Percentiles rank a stretch among this genome's conserved stretches.
Conservation (phyloP, 306 rosid species). For the Medicago lupulina region DNA sequence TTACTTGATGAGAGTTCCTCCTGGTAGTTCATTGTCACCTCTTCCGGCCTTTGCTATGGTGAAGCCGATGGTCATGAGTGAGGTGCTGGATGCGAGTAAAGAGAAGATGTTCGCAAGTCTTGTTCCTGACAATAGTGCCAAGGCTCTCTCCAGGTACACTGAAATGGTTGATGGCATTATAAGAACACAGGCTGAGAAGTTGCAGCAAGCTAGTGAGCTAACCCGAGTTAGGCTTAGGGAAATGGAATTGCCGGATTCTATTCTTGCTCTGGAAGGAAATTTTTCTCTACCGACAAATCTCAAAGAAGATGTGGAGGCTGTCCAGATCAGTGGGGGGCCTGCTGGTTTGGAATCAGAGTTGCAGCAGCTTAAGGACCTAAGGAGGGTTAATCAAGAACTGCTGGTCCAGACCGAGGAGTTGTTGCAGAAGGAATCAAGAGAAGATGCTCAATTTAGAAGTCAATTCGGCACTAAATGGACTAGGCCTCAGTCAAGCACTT, state of each 20-base stretch:
- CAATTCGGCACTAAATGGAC: slow-evolving; percentile 98
- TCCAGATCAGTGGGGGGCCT: slow-evolving; percentile 95
- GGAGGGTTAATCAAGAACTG: slow-evolving; percentile 92
- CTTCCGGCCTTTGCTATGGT: slow-evolving; percentile 90
- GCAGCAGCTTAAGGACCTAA: slow-evolving; percentile 91
- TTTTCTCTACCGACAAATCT: slow-evolving; percentile 72
- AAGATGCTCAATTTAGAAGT: slow-evolving; percentile 91
- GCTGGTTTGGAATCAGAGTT: slow-evolving; percentile 92
- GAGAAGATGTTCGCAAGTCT: slow-evolving; percentile 94
- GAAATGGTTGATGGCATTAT: slow-evolving; percentile 94
- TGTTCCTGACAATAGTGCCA: slow-evolving; percentile 92
- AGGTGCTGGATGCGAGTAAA: slow-evolving; percentile 92
- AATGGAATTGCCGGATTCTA: slow-evolving; percentile 96
- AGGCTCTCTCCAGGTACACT: slow-evolving; percentile 95
- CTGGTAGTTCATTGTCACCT: slow-evolving; percentile 67
- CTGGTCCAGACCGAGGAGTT: slow-evolving; percentile 89
- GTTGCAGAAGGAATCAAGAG: slow-evolving; percentile 92
- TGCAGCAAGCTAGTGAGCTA: slow-evolving; percentile 96
- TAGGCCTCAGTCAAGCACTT: slow-evolving; percentile 93
- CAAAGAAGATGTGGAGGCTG: slow-evolving; percentile 98
- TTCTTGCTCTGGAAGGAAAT: slow-evolving; percentile 96
- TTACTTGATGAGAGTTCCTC: slow-evolving; percentile 96
- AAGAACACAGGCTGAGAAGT: slow-evolving; percentile 91
- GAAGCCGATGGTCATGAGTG: slow-evolving; percentile 86
- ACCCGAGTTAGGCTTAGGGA: slow-evolving; percentile 97